phyloP scores from a whole-genome alignment of 306 rosid species.

The Erythrophleum fordii region DNA sequence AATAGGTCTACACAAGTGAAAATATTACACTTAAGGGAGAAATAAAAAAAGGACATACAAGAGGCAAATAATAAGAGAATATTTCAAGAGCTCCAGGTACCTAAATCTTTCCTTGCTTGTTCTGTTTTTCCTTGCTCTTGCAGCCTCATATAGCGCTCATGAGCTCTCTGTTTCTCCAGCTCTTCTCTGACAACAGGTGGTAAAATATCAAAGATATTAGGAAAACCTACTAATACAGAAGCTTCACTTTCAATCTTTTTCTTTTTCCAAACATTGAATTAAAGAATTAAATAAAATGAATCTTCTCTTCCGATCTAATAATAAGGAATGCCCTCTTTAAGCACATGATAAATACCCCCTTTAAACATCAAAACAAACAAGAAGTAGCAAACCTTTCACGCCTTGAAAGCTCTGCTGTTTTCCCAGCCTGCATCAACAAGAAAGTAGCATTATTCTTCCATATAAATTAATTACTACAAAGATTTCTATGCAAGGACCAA shows the following conservation, averaged over 20 bases:
- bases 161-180: conserved; percentile 83
- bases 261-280: neutral
- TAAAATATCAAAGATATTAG: neutral
- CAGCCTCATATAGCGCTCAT: conserved; percentile 83
- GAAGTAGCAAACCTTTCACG: conserved; percentile 73
- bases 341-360: too few relatives aligned
- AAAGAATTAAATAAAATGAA: neutral
- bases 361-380: conserved; percentile 20
- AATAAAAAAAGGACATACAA: too few relatives aligned
- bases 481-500: conserved; percentile 11
- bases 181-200: conserved; percentile 67
- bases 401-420: conserved; percentile 88
- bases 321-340: neutral
- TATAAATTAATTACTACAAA: conserved; percentile 2
- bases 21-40: neutral
- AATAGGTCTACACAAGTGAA: neutral
- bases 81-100: conserved; percentile 48
- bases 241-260: conserved; percentile 23
- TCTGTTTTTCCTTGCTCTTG: conserved; percentile 97
- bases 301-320: neutral
- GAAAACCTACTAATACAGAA: conserved; percentile 1
- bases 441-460: conserved; percentile 26
- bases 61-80: neutral
- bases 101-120: conserved; percentile 90
- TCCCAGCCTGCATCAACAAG: conserved; percentile 56